phyloP scores from a whole-genome alignment of 2,329 filamentous ascomycete species.

The Camillea tinctor region DNA sequence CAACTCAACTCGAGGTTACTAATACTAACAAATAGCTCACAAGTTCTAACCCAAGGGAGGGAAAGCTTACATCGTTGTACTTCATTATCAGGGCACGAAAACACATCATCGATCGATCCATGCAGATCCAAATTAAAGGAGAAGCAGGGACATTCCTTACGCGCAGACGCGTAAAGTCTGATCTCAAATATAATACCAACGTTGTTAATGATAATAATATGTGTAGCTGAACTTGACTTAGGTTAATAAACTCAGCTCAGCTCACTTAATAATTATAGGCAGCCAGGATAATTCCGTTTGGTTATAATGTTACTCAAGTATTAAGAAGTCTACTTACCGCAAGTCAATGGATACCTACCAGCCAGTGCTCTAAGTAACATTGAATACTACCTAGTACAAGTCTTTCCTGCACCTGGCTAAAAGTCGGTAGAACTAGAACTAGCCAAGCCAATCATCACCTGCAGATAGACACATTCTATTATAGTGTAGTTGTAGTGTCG shows the following conservation, averaged over 20 bases:
- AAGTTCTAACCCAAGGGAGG: neutral
- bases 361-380: too few relatives aligned
- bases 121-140: slow-evolving; percentile 2
- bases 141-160: neutral
- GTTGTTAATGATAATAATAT: too few relatives aligned
- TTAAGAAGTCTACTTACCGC: too few relatives aligned
- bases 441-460: too few relatives aligned
- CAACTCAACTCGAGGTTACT: too few relatives aligned
- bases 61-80: neutral
- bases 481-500: too few relatives aligned
- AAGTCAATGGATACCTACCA: too few relatives aligned
- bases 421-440: too few relatives aligned
- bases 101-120: neutral
- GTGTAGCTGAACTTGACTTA: too few relatives aligned
- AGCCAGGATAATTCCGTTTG: neutral
- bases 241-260: neutral
- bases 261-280: neutral
- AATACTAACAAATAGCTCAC: neutral
- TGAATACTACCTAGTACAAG: too few relatives aligned
- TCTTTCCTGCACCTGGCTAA: too few relatives aligned
- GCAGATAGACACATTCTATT: too few relatives aligned
- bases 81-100: neutral
- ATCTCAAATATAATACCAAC: neutral
- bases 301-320: neutral
- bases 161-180: neutral